Conservation (phyloP, 2,329 filamentous ascomycete genomes). For the Phaeomoniella chlamydospora region DNA sequence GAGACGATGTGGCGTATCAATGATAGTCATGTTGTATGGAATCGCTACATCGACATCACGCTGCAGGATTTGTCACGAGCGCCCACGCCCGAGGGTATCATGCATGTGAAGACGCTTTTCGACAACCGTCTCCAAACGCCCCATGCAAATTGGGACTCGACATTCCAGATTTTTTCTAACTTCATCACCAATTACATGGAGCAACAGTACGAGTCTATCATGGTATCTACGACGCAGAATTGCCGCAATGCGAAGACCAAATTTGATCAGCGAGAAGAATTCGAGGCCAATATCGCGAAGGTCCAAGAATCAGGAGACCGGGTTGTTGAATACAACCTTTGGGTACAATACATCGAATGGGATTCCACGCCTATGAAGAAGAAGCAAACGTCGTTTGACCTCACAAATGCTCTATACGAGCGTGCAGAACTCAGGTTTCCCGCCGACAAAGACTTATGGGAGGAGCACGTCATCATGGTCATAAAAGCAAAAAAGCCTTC, state of each 20-base stretch:
- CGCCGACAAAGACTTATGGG: constrained; percentile 63
- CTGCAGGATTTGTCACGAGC: constrained; percentile 35
- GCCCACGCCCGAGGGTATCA: constrained; percentile 32
- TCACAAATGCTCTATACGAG: constrained; percentile 55
- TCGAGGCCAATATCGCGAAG: constrained; percentile 38
- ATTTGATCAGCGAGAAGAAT: constrained; percentile 35
- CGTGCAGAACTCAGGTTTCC: constrained; percentile 63
- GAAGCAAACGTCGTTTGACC: constrained; percentile 39
- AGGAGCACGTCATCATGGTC: constrained; percentile 67
- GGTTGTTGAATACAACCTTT: constrained; percentile 35
- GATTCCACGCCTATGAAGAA: constrained; percentile 48
- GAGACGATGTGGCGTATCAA: constrained; percentile 46
- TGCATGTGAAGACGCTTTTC: constrained; percentile 35
- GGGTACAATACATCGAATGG: constrained; percentile 67
- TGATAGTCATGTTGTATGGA: constrained; percentile 47
- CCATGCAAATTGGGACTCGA: constrained; percentile 45
- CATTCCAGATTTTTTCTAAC: constrained; percentile 43
- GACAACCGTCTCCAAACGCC: constrained; percentile 40
- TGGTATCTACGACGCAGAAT: constrained; percentile 38
- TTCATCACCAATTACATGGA: constrained; percentile 43
- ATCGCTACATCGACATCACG: constrained; percentile 41
- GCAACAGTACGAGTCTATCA: constrained; percentile 34
- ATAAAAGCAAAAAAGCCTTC: constrained; percentile 34
- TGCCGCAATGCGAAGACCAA: constrained; percentile 38
- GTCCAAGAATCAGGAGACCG: constrained; percentile 37